Percentiles rank a stretch among this genome's conserved stretches.
Evolutionary conservation across 768 basidiomycete species (phyloP).

Genomic region (Collybiopsis confluens): DNA sequence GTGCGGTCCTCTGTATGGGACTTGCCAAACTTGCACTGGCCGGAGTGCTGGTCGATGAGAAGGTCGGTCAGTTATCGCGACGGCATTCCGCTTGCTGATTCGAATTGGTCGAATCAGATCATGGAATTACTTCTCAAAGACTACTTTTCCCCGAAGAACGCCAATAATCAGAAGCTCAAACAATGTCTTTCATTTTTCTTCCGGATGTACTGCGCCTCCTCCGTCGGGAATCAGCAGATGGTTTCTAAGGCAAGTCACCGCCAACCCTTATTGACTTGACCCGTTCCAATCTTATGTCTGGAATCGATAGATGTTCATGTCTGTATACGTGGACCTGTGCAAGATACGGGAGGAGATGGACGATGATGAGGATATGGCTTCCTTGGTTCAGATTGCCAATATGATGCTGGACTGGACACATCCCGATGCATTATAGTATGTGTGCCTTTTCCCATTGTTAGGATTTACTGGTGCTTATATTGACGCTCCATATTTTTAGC

Average conservation of each 20-base stretch:
- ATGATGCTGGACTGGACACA: conserved; percentile 79
- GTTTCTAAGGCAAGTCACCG: conserved; percentile 67
- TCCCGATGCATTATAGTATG: conserved; percentile 52
- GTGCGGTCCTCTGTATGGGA: conserved; percentile 72
- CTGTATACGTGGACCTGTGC: conserved; percentile 46
- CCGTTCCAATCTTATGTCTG: neutral
- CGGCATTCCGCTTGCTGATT: neutral
- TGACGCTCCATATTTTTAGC: neutral
- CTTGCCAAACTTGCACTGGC: conserved; percentile 82
- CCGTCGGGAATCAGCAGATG: conserved; percentile 63
- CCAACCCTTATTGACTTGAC: no score
- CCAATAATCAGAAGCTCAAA: conserved; percentile 75
- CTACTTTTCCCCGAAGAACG: conserved; percentile 80
- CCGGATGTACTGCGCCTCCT: conserved; percentile 83
- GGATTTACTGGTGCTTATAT: no score
- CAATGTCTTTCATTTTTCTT: conserved; percentile 88
- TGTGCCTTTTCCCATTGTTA: no score
- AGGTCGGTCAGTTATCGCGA: conserved; percentile 39
- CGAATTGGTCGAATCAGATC: conserved; percentile 44
- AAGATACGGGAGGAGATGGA: conserved; percentile 40
- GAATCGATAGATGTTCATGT: conserved; percentile 32
- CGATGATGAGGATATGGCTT: conserved; percentile 57
- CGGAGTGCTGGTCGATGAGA: conserved; percentile 69
- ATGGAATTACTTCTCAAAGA: conserved; percentile 27
- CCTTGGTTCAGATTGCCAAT: conserved; percentile 49